These are phyloP conservation scores for Collybiopsis confluens DNA, from an alignment of 768 basidiomycete genomes.

Conservation along the genomic window DNA sequence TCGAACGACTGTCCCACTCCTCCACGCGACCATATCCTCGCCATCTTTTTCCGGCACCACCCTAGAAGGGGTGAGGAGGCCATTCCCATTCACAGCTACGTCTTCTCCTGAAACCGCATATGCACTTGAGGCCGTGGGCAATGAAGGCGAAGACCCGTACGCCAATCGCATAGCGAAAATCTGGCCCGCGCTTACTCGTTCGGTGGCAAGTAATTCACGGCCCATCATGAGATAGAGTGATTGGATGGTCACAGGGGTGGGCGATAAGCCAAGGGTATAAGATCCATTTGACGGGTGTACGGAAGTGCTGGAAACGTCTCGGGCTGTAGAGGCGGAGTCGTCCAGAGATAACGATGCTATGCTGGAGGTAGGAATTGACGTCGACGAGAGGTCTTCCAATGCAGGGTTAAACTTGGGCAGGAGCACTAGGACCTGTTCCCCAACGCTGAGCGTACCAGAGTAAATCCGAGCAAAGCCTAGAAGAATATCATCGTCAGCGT, in stretches of 20 bases:
- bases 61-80: not conserved
- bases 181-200: slow-evolving; percentile 84
- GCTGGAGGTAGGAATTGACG: slow-evolving; percentile 43
- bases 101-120: not conserved
- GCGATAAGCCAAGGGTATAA: slow-evolving; percentile 2
- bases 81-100: not conserved
- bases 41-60: slow-evolving; percentile 50
- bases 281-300: not conserved
- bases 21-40: slow-evolving; percentile 77
- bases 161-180: slow-evolving; percentile 70
- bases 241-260: slow-evolving; percentile 59
- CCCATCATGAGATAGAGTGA: slow-evolving; percentile 98
- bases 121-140: not conserved
- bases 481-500: slow-evolving; percentile 53
- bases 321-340: too few species aligned
- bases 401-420: slow-evolving; percentile 81
- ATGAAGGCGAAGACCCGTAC: not conserved
- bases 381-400: slow-evolving; percentile 56
- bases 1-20: slow-evolving; percentile 73
- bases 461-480: slow-evolving; percentile 94
- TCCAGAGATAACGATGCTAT: too few species aligned
- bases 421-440: slow-evolving; percentile 63
- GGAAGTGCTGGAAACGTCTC: not conserved
- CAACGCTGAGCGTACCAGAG: slow-evolving; percentile 74
- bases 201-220: slow-evolving; percentile 80